Evolutionary conservation across 441 rosid genomes (phyloP), one percentile per base, ranked within the genome.

Genomic region (Eruca vesicaria): DNA sequence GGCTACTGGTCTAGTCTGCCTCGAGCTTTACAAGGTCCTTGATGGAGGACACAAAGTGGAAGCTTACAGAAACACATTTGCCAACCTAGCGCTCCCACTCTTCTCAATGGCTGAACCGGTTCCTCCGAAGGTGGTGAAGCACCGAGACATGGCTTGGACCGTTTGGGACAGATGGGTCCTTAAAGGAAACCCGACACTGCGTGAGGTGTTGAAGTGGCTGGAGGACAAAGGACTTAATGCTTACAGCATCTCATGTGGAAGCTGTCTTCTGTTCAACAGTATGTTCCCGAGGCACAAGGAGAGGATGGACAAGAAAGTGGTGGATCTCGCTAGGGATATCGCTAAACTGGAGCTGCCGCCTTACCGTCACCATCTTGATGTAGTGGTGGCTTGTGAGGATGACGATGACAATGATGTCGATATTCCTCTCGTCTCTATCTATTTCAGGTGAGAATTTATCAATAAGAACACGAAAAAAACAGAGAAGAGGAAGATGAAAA

Each of bases 101-200:
- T 89, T 94, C 82, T 94, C 97, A 15, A 94, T 94, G 85, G 96
- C 98, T 1, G 97, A 94, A 79, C 98, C 98, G 0, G 97, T 90
- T 31, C 93, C 95, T 0, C 88, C 97, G 2, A 94, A 92, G 83
- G 86, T 90, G 18, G 78, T 92, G 68, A 89, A 90, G 81, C 98
- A 94, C 72, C 78, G 66, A 0, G 95, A 92, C 77, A 89, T 89
- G 98, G 86, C 89, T 72, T 94, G 98, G 97, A 92, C 97, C 2
- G 92, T 90, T 14, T 94, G 98, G 98, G 97, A 94, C 85, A 82
- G 98, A 82, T 94, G 98, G 98, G 75, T 89, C 28, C 68, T 94
- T 4, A 81, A 68, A 77, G 84, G 82, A 68, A 88, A 94, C 83
- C 97, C 97, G 0, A 94, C 91, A 6, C 78, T 94, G 68, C 82